A percentile compares a stretch with the other conserved stretches of the same genome.
Evolutionary conservation across 768 basidiomycete genomes (phyloP).

Genomic region (Cytidiella melzeri): DNA sequence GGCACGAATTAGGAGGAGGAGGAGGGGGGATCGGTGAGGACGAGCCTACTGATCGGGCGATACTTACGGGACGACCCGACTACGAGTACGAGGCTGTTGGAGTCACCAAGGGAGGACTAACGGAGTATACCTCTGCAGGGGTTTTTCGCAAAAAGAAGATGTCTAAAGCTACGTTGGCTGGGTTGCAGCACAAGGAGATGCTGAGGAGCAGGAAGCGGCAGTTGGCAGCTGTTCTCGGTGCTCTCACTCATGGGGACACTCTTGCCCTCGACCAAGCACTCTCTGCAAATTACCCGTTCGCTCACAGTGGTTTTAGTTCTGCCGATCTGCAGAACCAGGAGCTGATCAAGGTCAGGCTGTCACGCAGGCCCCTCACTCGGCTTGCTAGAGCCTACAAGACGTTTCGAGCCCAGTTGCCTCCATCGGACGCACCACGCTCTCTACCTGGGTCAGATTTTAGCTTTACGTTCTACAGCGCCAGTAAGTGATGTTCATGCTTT

Average conservation of each 20-base stretch:
- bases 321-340: constrained; percentile 18
- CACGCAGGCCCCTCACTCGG: constrained; percentile 48
- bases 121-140: not conserved
- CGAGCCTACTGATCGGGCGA: constrained; percentile 29
- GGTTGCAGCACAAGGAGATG: constrained; percentile 70
- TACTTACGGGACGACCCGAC: constrained; percentile 22
- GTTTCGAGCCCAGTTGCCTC: constrained; percentile 31
- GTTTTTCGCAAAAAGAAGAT: constrained; percentile 33
- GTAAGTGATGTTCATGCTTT: constrained; percentile 48
- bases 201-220: constrained; percentile 64
- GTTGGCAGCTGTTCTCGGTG: constrained; percentile 63
- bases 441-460: constrained; percentile 52
- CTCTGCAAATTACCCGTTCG: constrained; percentile 36
- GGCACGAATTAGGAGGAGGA: constrained; percentile 36
- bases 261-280: constrained; percentile 77
- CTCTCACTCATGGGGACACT: constrained; percentile 59
- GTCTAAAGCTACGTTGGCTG: constrained; percentile 56
- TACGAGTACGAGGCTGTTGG: constrained; percentile 17
- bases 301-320: constrained; percentile 31
- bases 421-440: constrained; percentile 23
- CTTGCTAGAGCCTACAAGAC: constrained; percentile 39
- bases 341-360: constrained; percentile 41
- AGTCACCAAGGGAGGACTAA: too few species aligned
- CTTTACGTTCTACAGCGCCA: constrained; percentile 56
- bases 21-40: constrained; percentile 35